Percentiles rank a stretch among this genome's conserved stretches.
Evolutionary conservation across 495 filamentous ascomycete genomes (phyloP).

Genomic region (Aspergillus olivimuriae): DNA sequence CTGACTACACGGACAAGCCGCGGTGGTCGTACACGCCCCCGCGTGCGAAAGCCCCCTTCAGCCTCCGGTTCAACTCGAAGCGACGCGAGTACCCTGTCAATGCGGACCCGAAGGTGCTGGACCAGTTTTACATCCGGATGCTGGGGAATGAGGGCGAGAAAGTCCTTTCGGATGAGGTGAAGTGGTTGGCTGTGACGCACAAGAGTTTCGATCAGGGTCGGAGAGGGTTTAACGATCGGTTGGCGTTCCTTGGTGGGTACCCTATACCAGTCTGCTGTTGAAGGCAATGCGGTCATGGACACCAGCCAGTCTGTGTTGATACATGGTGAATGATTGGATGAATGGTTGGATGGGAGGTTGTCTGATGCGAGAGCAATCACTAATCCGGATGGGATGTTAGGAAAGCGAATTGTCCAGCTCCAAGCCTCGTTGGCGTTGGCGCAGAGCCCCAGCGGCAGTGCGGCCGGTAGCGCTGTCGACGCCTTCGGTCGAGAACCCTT

Average conservation of each 20-base stretch:
- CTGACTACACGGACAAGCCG: constrained; percentile 44
- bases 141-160: constrained; percentile 63
- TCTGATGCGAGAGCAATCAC: too few species aligned
- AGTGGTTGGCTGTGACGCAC: constrained; percentile 96
- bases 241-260: constrained; percentile 78
- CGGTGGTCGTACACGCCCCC: constrained; percentile 81
- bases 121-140: constrained; percentile 65
- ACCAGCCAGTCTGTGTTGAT: too few species aligned
- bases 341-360: too few species aligned
- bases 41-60: constrained; percentile 68
- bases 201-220: constrained; percentile 97
- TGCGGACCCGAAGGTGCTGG: constrained; percentile 61
- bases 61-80: constrained; percentile 39
- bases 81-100: constrained; percentile 60
- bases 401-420: constrained; percentile 72
- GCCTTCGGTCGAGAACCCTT: constrained; percentile 58
- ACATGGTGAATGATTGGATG: too few species aligned
- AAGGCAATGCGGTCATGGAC: too few species aligned
- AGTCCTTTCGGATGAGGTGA: constrained; percentile 79
- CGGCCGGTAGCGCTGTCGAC: constrained; percentile 16
- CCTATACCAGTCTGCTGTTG: not conserved
- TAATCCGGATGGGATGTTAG: too few species aligned
- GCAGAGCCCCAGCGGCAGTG: constrained; percentile 29
- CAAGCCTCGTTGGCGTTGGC: constrained; percentile 71
- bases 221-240: constrained; percentile 87